These are phyloP conservation scores for Colletotrichum sp. DNA, from an alignment of 2,329 filamentous ascomycete species.

Conservation along the genomic window DNA sequence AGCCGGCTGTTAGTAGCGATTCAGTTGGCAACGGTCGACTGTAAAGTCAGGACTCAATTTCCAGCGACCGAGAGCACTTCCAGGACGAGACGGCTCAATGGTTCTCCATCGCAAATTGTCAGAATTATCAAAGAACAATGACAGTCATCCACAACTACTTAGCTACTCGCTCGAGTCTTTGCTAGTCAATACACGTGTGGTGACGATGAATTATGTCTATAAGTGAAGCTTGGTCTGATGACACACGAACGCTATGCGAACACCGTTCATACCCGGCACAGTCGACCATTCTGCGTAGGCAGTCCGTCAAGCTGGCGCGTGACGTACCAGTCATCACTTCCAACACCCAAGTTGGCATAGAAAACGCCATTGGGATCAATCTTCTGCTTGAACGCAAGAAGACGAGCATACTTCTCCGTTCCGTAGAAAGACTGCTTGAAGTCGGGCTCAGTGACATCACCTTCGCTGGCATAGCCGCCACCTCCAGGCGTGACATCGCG, in stretches of 20 bases:
- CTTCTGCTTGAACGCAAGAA: slow-evolving; percentile 32
- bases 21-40: not conserved
- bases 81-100: not conserved
- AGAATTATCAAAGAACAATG: not conserved
- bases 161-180: not conserved
- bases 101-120: not conserved
- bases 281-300: slow-evolving; percentile 17
- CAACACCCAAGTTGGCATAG: slow-evolving; percentile 31
- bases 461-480: slow-evolving; percentile 35
- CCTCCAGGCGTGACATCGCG: slow-evolving; percentile 29
- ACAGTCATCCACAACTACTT: not conserved
- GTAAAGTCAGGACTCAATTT: accelerated
- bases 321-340: slow-evolving; percentile 29
- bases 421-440: slow-evolving; percentile 36
- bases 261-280: slow-evolving; percentile 7
- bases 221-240: not conserved
- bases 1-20: not conserved
- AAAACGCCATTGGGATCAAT: slow-evolving; percentile 33
- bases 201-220: not conserved
- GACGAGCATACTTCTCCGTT: slow-evolving; percentile 28
- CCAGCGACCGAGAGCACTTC: not conserved
- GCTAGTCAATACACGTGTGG: not conserved
- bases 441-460: slow-evolving; percentile 33
- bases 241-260: not conserved
- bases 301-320: slow-evolving; percentile 5